Base-by-base conservation (phyloP, 2,329 filamentous ascomycete species). In the Pseudogymnoascus sp. region DNA sequence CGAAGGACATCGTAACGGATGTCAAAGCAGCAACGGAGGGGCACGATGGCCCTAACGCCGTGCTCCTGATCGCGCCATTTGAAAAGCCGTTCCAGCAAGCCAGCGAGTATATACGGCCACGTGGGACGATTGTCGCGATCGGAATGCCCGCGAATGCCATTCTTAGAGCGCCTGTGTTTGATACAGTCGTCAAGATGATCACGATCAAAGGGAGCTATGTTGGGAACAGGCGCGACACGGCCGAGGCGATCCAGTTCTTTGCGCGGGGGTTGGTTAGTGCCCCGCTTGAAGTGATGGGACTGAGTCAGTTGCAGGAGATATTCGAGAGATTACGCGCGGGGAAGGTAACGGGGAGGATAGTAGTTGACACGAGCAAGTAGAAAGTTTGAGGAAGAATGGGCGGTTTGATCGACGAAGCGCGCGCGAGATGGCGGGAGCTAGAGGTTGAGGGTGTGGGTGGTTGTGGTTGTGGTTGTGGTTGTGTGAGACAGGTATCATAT, bases 41-140 rank as follows among this genome's bases (percentile, higher is more conserved):
- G 70, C 90, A 90, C 19, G 83, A 91, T 15, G 93, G 93, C 62
- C 92, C 93, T 4, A 89, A 96, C 71, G 93, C 91, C 40, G 92
- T 93, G 66, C 81, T 97, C 68, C 82, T 97, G 50, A 85, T 97
- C 65, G 93, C 93, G 66, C 92, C 91, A 62, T 84, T 82, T 70
- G 93, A 97, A 83, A 91, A 88, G 81, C 93, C 93, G 62, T 97
- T 97, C 87, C 91, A 96, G 79, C 93, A 97, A 80, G 93, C 93
- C 44, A 87, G 90, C 59, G 87, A 84, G 38, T 53, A 97, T 77
- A 88, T 96, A 67, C 89, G 93, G 65, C 84, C 91, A 63, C 86
- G 87, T 65, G 93, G 93, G 65, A 83, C 85, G 40, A 89, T 97
- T 72, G 84, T 97, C 67, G 93, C 90, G 78, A 95, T 97, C 72